Base-by-base conservation (phyloP, 805 yeast genomes). In the Priceomyces medius region DNA sequence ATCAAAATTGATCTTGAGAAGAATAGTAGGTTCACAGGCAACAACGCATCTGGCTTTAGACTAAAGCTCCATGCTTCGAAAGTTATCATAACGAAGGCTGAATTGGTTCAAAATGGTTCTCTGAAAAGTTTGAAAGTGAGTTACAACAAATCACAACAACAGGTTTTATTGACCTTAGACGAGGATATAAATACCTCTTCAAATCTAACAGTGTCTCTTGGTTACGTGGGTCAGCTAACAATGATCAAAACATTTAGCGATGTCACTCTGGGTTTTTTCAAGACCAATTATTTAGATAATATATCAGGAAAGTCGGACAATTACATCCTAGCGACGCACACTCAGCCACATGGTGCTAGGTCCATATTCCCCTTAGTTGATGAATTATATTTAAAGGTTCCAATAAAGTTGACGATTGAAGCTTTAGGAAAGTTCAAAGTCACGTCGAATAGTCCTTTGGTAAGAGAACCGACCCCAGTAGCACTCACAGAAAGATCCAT, bases 321-420 rank as follows among this genome's bases (percentile, higher is more conserved):
- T 46, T 73, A 63, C 43, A 63, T 84, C 9, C 54, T 85, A 23
- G 81, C 89, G 0, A 83, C 93, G 1, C 93, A 86, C 53, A 72
- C 80, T 32, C 90, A 85, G 55, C 89, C 93, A 0, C 69, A 71
- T 13, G 81, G 73, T 47, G 83, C 88, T 3, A 68, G 83, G 48
- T 54, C 56, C 36, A 74, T 85, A 9, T 81, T 81, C 52, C 95
- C 95, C 2, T 77, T 84, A 51, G 53, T 85, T 9, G 93, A 85
- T 57, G 89, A 84, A 51, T 71, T 80, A 5, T 51, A 65, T n/a
- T 58, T 63, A 23, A 84, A 82, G 53, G 71, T 79, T 3, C 68
- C 76, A 1, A 69, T 81, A 43, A 57, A 71, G 42, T 59, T 86
- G 21, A 53, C 74, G 2, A 58, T 85, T 19, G 71, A 60, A n/a